Conservation (phyloP, 257 asterid genomes). For the Lavandula angustifolia region DNA sequence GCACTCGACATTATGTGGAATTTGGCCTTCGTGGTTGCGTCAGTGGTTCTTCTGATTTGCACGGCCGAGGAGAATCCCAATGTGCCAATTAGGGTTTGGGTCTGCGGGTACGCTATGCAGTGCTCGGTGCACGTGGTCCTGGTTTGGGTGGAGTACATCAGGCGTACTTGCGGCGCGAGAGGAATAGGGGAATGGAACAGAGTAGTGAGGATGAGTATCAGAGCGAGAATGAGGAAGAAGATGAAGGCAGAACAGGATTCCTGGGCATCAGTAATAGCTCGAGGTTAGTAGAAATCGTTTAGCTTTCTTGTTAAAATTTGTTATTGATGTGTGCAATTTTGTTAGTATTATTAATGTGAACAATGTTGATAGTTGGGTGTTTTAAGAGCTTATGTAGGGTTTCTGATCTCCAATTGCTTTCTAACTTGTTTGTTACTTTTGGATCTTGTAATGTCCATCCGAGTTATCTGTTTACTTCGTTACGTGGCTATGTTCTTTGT, state of each 20-base stretch:
- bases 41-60: constrained; percentile 58
- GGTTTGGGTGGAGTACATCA: constrained; percentile 69
- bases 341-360: too few species aligned
- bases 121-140: constrained; percentile 81
- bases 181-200: constrained; percentile 29
- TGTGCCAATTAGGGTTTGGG: constrained; percentile 91
- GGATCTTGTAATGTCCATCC: constrained; percentile 4
- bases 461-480: constrained; percentile 17
- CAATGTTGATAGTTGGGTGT: background rate
- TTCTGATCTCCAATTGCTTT: background rate
- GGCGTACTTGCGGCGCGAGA: constrained; percentile 47
- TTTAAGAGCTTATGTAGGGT: constrained; percentile 4
- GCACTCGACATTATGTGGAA: constrained; percentile 93
- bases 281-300: constrained; percentile 41
- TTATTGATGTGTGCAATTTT: background rate
- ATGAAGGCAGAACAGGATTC: constrained; percentile 38
- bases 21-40: constrained; percentile 73
- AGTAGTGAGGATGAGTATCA: constrained; percentile 41
- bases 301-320: background rate
- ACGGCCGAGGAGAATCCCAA: constrained; percentile 61
- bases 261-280: constrained; percentile 39
- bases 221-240: constrained; percentile 50
- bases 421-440: background rate
- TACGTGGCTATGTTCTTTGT: background rate
- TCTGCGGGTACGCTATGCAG: constrained; percentile 80